Evolutionary conservation across 805 yeast genomes (phyloP), one percentile per base, ranked within the genome.

Genomic region (Wickerhamomyces tratensis): DNA sequence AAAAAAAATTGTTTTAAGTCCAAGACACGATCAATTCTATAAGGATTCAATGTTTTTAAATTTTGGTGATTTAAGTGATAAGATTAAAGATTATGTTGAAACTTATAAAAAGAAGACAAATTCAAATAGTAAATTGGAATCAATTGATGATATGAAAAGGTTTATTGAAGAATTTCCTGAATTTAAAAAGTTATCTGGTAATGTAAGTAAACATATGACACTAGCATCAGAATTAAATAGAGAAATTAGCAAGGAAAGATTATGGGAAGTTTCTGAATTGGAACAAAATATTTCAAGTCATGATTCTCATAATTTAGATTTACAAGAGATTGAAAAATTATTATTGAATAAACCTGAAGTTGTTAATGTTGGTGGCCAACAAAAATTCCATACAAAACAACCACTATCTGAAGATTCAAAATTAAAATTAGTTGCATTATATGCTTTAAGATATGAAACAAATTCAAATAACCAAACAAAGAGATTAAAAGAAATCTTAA

Each of bases 131-230:
- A 78, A 80, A 47, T 72, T 91, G 47, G 79, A 79, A 49, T 80
- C 93, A 34, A 77, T 93, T 38, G 79, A 85, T 15, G 98, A 93
- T 54, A 84, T 93, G 77, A 93, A 91, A 61, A 78, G 79, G 52
- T 86, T 91, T 54, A 79, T 93, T 43, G 96, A 89, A 45, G 86
- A 86, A 48, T 88, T 84, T 54, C 99, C 99, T 2, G 98, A 93
- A 58, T 89, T 86, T 59, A 82, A 87, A 50, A 87, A 85, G 56
- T 68, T 91, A 33, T 84, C 95, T 10, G 79, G 86, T 33, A 91
- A 89, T 58, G 87, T 93, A 10, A 76, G 94, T 30, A 93, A 91
- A 55, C 98, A 93, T 62, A 88, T 93, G 74, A 77, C 94, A 20
- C 70, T 93, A 25, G 89, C 91, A 7, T 76, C 91, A 25, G 97